phyloP scores from a whole-genome alignment of 1,139 yeast genomes.

The Zygosaccharomyces sapae region DNA sequence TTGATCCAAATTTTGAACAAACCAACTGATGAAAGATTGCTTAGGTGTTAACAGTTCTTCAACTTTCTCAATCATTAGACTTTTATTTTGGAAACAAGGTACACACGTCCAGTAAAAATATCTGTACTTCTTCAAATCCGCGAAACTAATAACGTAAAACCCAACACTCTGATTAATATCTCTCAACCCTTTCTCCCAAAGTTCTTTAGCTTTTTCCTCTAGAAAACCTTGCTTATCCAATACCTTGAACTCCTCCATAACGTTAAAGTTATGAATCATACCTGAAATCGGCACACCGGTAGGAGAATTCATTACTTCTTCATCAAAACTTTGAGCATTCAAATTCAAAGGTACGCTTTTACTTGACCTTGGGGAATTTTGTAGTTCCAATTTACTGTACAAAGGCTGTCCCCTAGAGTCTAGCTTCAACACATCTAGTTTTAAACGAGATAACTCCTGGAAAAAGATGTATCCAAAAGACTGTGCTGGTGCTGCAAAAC shows the following conservation, averaged over 20 bases:
- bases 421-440: slow-evolving; percentile 31
- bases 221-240: slow-evolving; percentile 59
- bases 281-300: slow-evolving; percentile 22
- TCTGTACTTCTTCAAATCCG: slow-evolving; percentile 83
- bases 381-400: slow-evolving; percentile 34
- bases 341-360: slow-evolving; percentile 39
- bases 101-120: slow-evolving; percentile 88
- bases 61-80: slow-evolving; percentile 13
- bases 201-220: slow-evolving; percentile 42
- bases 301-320: slow-evolving; percentile 10
- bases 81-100: slow-evolving; percentile 57
- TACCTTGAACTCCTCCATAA: slow-evolving; percentile 76
- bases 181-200: slow-evolving; percentile 20
- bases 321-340: slow-evolving; percentile 38
- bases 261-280: slow-evolving; percentile 55
- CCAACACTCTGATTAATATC: slow-evolving; percentile 25
- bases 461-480: slow-evolving; percentile 89
- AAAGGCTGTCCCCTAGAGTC: slow-evolving; percentile 32
- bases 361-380: slow-evolving; percentile 43
- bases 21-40: slow-evolving; percentile 19
- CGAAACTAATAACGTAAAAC: slow-evolving; percentile 65
- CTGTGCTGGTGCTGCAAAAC: slow-evolving; percentile 50
- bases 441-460: slow-evolving; percentile 51
- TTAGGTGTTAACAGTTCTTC: slow-evolving; percentile 8
- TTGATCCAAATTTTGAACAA: slow-evolving; percentile 14